Evolutionary conservation across 371 early-diverging fungal genomes (phyloP).

Genomic region (Rhizopus sp.): DNA sequence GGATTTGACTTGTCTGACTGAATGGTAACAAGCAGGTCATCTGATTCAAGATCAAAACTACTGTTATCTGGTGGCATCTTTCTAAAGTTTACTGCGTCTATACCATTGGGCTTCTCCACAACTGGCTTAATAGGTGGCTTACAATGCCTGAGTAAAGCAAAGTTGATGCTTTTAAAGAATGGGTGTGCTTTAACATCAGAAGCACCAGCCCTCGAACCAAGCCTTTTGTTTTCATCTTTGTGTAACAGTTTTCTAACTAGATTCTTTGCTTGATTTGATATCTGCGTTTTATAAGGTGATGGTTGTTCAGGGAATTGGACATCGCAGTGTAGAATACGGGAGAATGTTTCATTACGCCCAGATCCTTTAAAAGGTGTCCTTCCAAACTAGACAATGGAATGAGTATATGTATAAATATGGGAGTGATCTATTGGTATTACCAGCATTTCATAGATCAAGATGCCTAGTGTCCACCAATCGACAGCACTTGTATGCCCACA

Average conservation of each 20-base stretch:
- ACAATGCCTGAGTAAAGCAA: conserved; percentile 83
- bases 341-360: conserved; percentile 83
- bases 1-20: conserved; percentile 25
- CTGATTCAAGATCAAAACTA: conserved; percentile 29
- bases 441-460: conserved; percentile 96
- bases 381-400: conserved; percentile 55
- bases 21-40: conserved; percentile 22
- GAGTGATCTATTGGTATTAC: conserved; percentile 33
- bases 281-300: conserved; percentile 23
- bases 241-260: conserved; percentile 78
- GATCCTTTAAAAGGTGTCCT: conserved; percentile 92
- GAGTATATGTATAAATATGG: neutral
- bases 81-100: conserved; percentile 67
- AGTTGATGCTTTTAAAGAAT: conserved; percentile 89
- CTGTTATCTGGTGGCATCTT: conserved; percentile 39
- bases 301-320: conserved; percentile 70
- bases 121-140: conserved; percentile 89
- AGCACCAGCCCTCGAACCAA: conserved; percentile 89
- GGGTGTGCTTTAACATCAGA: conserved; percentile 90
- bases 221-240: conserved; percentile 81
- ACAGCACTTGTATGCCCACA: conserved; percentile 92
- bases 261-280: conserved; percentile 60
- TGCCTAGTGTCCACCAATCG: conserved; percentile 99
- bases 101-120: conserved; percentile 49
- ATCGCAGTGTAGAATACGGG: conserved; percentile 79